phyloP scores from a whole-genome alignment of 345 rosid species.

The Camelina neglecta region DNA sequence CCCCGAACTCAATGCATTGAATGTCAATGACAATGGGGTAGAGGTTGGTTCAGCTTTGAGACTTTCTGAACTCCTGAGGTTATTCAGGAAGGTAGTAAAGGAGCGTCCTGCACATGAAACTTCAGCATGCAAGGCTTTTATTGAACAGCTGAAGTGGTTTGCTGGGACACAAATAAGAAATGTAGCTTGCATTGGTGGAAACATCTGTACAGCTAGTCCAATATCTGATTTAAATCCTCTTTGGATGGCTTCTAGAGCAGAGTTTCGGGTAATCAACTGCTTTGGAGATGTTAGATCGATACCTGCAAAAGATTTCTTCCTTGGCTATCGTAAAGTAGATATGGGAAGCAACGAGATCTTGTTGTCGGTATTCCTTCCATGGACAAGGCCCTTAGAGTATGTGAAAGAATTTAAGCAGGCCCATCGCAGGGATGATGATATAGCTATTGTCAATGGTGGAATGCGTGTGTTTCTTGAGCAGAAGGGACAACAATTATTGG shows the following conservation, averaged over 20 bases:
- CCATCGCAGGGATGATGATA: slow-evolving; percentile 94
- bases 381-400: slow-evolving; percentile 83
- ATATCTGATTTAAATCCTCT: slow-evolving; percentile 97
- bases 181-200: slow-evolving; percentile 94
- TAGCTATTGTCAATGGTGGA: slow-evolving; percentile 95
- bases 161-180: slow-evolving; percentile 93
- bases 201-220: slow-evolving; percentile 96
- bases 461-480: slow-evolving; percentile 80
- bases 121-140: slow-evolving; percentile 78
- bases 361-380: slow-evolving; percentile 82
- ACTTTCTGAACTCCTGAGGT: slow-evolving; percentile 67
- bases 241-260: slow-evolving; percentile 96
- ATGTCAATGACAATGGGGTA: slow-evolving; percentile 72
- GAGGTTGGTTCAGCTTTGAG: slow-evolving; percentile 89
- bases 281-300: slow-evolving; percentile 60
- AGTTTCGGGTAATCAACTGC: slow-evolving; percentile 62
- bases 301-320: slow-evolving; percentile 77
- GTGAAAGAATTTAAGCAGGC: slow-evolving; percentile 98
- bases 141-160: slow-evolving; percentile 95
- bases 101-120: slow-evolving; percentile 70
- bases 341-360: slow-evolving; percentile 67
- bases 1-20: slow-evolving; percentile 72
- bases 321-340: slow-evolving; percentile 87
- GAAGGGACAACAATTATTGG: slow-evolving; percentile 53
- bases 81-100: slow-evolving; percentile 58